These are phyloP conservation scores for Hyaloscypha variabilis DNA, from an alignment of 495 filamentous ascomycete species.

Conservation along the genomic window DNA sequence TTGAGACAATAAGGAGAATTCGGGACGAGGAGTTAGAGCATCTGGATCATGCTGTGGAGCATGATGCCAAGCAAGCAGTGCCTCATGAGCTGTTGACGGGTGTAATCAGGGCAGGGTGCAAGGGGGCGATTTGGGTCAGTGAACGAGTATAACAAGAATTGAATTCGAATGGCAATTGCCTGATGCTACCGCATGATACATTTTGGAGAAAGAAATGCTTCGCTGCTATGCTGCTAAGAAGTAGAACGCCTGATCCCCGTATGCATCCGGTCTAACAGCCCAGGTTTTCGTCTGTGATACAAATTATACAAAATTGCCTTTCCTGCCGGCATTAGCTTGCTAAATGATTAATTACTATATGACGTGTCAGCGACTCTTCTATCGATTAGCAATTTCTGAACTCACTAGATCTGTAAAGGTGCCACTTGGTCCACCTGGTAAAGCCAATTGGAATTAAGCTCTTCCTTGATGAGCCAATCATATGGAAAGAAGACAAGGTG, in stretches of 20 bases:
- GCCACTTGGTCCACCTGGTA: constrained; percentile 95
- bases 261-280: constrained; percentile 17
- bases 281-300: constrained; percentile 6
- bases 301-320: constrained; percentile 19
- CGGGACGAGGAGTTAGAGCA: constrained; percentile 97
- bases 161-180: neutral
- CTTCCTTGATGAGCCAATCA: constrained; percentile 90
- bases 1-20: constrained; percentile 76
- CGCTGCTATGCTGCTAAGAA: constrained; percentile 25
- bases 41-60: constrained; percentile 89
- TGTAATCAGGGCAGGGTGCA: constrained; percentile 84
- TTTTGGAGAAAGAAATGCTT: constrained; percentile 18
- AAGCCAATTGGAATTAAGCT: constrained; percentile 92
- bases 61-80: constrained; percentile 85
- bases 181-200: constrained; percentile 5
- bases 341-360: constrained; percentile 27
- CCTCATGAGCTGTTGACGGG: constrained; percentile 90
- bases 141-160: constrained; percentile 32
- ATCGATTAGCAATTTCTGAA: constrained; percentile 20
- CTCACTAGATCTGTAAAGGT: constrained; percentile 97
- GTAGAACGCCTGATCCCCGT: constrained; percentile 10
- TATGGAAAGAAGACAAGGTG: constrained; percentile 91
- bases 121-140: constrained; percentile 89
- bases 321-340: neutral
- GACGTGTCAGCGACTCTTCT: constrained; percentile 18